These are phyloP conservation scores for Sordariomycetes sp. DNA, from an alignment of 2,329 filamentous ascomycete genomes.

Conservation along the genomic window DNA sequence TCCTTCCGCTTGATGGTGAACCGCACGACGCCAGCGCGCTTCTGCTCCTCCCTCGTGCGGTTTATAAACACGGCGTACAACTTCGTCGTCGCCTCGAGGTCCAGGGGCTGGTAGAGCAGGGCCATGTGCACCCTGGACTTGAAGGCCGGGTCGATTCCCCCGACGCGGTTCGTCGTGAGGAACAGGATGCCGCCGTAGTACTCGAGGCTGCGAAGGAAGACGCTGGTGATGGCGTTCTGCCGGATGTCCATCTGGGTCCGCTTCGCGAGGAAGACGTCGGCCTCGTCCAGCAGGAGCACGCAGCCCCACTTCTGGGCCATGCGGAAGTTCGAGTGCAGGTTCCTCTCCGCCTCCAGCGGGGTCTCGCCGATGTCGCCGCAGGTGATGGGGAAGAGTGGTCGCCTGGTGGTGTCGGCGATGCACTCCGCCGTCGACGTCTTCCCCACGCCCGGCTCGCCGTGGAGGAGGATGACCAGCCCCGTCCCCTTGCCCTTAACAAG, in stretches of 20 bases:
- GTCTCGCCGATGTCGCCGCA: constrained; percentile 50
- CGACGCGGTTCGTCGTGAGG: constrained; percentile 33
- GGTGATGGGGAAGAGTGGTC: constrained; percentile 73
- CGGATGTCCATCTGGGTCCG: constrained; percentile 10
- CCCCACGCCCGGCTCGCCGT: constrained; percentile 39
- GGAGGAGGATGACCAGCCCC: constrained; percentile 70
- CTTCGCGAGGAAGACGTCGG: constrained; percentile 9
- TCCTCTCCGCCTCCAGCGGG: constrained; percentile 52
- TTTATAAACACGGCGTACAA: constrained; percentile 50
- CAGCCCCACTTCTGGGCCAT: constrained; percentile 14
- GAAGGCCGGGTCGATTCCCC: constrained; percentile 85
- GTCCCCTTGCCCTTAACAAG: constrained; percentile 77
- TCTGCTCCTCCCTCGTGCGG: constrained; percentile 11
- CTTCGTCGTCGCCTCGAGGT: constrained; percentile 58
- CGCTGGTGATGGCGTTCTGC: constrained; percentile 15
- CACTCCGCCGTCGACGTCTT: constrained; percentile 37
- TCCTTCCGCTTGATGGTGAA: constrained; percentile 22
- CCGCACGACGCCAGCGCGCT: constrained; percentile 22
- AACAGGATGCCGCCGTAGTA: constrained; percentile 30
- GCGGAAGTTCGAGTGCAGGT: constrained; percentile 61
- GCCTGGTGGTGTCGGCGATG: constrained; percentile 71
- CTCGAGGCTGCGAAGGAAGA: constrained; percentile 27
- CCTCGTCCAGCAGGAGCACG: constrained; percentile 14
- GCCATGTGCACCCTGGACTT: constrained; percentile 81
- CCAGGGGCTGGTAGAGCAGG: constrained; percentile 67